Conservation (phyloP, 2,329 filamentous ascomycete species). For the Fusarium stilboides region DNA sequence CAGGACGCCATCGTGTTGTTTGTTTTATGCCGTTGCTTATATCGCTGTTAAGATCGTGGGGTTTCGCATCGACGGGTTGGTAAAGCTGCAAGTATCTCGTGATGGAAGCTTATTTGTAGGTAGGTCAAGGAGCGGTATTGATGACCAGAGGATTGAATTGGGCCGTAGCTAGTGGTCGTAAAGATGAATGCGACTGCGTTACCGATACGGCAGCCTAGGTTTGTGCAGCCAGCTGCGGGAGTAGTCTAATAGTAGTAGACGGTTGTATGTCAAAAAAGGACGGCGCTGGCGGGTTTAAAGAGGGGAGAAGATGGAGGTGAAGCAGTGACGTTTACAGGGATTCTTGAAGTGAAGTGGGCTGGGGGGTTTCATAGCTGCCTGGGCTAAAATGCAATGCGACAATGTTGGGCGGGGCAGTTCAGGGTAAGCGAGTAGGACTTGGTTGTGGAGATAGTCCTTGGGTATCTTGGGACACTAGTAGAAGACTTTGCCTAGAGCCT, state of each 20-base stretch:
- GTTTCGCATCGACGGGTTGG: slow-evolving; percentile 18
- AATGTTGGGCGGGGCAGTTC: slow-evolving; percentile 16
- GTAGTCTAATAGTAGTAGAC: background rate
- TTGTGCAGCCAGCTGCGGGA: slow-evolving; percentile 38
- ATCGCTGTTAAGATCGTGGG: background rate
- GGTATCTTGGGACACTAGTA: background rate
- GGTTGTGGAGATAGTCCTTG: background rate
- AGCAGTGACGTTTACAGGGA: slow-evolving; percentile 48
- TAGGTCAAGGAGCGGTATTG: slow-evolving; percentile 8
- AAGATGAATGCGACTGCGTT: background rate
- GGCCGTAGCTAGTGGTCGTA: background rate
- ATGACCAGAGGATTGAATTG: slow-evolving; percentile 4
- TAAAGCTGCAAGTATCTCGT: slow-evolving; percentile 12
- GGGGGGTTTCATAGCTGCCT: slow-evolving; percentile 48
- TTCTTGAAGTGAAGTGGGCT: slow-evolving; percentile 32
- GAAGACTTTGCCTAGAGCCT: slow-evolving; percentile 14
- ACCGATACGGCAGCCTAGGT: background rate
- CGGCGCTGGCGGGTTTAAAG: slow-evolving; percentile 28
- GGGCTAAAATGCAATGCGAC: slow-evolving; percentile 41
- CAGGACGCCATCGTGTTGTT: slow-evolving; percentile 77
- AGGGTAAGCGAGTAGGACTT: slow-evolving; percentile 34
- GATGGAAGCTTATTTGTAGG: slow-evolving; percentile 8
- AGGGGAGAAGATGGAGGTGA: slow-evolving; percentile 33
- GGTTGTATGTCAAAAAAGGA: slow-evolving; percentile 11
- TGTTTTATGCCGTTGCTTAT: background rate